phyloP scores from a whole-genome alignment of 2,329 filamentous ascomycete genomes.

The Cladobotryum protrusum region DNA sequence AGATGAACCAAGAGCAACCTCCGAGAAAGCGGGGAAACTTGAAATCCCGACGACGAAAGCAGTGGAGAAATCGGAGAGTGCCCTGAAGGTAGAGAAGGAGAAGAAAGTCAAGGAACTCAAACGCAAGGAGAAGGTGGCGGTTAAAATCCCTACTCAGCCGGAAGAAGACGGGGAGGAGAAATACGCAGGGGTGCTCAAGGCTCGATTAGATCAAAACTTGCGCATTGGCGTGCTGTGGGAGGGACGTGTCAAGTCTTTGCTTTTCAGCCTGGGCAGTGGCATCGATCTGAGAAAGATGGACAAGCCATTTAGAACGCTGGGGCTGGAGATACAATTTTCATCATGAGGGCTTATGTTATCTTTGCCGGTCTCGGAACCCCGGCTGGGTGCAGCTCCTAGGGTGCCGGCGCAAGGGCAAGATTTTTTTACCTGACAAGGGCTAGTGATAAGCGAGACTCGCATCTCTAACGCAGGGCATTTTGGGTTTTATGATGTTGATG shows the following conservation, averaged over 20 bases:
- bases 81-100: constrained; percentile 12
- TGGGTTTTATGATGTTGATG: too few species aligned
- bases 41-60: background rate
- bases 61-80: background rate
- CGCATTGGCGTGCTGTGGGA: constrained; percentile 87
- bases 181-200: constrained; percentile 82
- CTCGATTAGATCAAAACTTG: constrained; percentile 81
- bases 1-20: constrained; percentile 33
- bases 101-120: constrained; percentile 13
- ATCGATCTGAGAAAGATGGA: constrained; percentile 73
- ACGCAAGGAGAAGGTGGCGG: background rate
- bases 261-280: constrained; percentile 84
- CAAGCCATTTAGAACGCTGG: constrained; percentile 69
- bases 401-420: background rate
- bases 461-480: too few species aligned
- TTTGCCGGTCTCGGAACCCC: background rate
- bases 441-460: too few species aligned
- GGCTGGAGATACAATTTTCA: constrained; percentile 77
- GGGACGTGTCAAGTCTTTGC: constrained; percentile 80
- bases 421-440: background rate
- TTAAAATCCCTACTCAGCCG: too few species aligned
- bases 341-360: constrained; percentile 45
- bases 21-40: constrained; percentile 18
- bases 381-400: background rate
- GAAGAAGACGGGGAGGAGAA: constrained; percentile 46